Percentiles rank a stretch among this genome's conserved stretches.
phyloP scores from a whole-genome alignment of 495 filamentous ascomycete genomes.

The Penicillium arizonense region DNA sequence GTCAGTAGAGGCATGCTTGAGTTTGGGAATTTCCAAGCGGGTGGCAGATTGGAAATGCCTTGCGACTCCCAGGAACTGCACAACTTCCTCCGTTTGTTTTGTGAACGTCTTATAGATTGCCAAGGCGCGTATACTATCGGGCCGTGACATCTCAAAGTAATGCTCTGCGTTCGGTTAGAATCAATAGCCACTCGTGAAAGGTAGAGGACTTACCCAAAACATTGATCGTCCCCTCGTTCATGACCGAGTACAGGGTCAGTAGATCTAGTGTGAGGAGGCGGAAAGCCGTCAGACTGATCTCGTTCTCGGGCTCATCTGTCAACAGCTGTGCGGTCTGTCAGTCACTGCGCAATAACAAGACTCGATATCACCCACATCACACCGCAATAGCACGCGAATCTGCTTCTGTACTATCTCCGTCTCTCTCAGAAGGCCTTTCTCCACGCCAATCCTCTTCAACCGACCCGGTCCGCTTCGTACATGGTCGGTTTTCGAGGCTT shows the following conservation, averaged over 20 bases:
- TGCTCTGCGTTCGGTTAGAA: constrained; percentile 61
- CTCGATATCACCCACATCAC: constrained; percentile 63
- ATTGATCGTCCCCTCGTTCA: constrained; percentile 98
- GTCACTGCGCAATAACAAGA: constrained; percentile 19
- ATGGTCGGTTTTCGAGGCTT: constrained; percentile 83
- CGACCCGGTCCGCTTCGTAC: constrained; percentile 80
- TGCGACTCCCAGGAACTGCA: constrained; percentile 84
- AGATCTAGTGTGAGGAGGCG: constrained; percentile 88
- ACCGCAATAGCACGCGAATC: constrained; percentile 80
- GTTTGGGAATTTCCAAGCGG: constrained; percentile 89
- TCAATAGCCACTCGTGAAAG: not conserved
- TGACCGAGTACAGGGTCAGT: constrained; percentile 84
- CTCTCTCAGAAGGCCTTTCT: constrained; percentile 90
- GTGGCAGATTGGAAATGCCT: constrained; percentile 89
- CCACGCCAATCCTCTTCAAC: constrained; percentile 81
- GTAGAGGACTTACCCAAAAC: constrained; percentile 68
- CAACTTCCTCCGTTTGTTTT: constrained; percentile 87
- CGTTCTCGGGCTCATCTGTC: constrained; percentile 88
- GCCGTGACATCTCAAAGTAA: constrained; percentile 97
- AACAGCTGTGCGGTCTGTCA: constrained; percentile 62
- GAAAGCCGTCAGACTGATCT: constrained; percentile 96
- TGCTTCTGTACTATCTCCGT: constrained; percentile 90
- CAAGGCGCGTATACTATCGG: constrained; percentile 89
- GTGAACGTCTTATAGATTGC: constrained; percentile 92
- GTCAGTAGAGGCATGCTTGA: constrained; percentile 95